These are phyloP conservation scores for Nitzschia sp. DNA, from an alignment of 108 stramenopile genomes.

Conservation along the genomic window DNA sequence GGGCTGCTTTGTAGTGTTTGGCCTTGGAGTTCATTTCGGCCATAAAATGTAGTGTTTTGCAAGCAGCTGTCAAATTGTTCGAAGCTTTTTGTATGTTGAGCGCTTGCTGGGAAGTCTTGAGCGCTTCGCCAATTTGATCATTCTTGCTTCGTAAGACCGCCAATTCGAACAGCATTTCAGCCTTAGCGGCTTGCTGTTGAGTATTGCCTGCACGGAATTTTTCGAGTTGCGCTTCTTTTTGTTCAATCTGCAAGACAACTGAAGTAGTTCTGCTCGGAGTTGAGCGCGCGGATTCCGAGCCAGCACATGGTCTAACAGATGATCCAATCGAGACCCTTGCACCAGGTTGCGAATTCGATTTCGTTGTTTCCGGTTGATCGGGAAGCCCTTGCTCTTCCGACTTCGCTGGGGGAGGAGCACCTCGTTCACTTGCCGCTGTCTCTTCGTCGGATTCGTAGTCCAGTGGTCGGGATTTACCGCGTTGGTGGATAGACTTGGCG, in stretches of 20 bases:
- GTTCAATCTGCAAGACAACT: constrained; percentile 19
- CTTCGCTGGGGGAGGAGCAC: not conserved
- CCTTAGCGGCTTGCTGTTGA: constrained; percentile 14
- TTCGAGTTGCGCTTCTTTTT: constrained; percentile 18
- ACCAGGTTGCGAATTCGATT: not conserved
- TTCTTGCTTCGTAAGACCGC: constrained; percentile 29
- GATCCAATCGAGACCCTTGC: not conserved
- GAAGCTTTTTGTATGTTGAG: constrained; percentile 40
- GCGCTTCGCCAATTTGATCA: constrained; percentile 14
- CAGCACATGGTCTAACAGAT: not conserved
- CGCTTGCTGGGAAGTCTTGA: constrained; percentile 27
- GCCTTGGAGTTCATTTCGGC: constrained; percentile 35
- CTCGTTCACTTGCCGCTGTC: constrained; percentile 14
- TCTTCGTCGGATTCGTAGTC: constrained; percentile 45
- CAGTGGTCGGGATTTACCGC: constrained; percentile 32
- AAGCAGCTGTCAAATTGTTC: constrained; percentile 29
- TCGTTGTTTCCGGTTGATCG: not conserved
- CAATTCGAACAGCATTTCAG: constrained; percentile 30
- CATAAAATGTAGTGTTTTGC: constrained; percentile 37
- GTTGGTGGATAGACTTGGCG: constrained; percentile 45
- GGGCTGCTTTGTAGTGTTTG: constrained; percentile 46
- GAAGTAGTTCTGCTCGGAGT: not conserved
- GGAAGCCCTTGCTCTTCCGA: not conserved
- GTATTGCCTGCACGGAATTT: constrained; percentile 5
- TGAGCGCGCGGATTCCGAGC: not conserved